phyloP scores from a whole-genome alignment of 345 rosid species.

The Zanthoxylum bungeanum region DNA sequence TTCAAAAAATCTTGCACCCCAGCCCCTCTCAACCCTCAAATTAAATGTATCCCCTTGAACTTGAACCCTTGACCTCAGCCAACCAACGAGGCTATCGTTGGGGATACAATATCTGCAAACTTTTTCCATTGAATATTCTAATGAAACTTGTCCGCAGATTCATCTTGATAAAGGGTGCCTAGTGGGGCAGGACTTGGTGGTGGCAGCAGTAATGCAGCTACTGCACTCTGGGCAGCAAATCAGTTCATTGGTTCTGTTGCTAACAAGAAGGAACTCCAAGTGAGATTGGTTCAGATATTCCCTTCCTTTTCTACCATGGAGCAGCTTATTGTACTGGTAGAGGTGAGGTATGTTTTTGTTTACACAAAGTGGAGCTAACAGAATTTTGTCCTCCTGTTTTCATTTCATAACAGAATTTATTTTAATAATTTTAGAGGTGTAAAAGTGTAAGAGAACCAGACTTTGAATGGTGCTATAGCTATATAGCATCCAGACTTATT shows the following conservation, averaged over 20 bases:
- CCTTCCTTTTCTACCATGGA: constrained; percentile 93
- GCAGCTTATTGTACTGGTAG: constrained; percentile 96
- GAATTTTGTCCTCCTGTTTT: not conserved
- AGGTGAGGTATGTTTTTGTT: constrained; percentile 74
- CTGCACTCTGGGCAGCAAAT: constrained; percentile 99
- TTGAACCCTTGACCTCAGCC: too few species aligned
- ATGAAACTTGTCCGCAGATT: constrained; percentile 43
- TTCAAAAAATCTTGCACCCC: too few species aligned
- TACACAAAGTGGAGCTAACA: not conserved
- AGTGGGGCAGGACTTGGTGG: constrained; percentile 98
- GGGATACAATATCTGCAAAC: too few species aligned
- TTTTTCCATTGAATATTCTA: not conserved
- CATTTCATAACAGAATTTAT: too few species aligned
- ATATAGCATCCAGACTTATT: too few species aligned
- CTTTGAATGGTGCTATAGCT: too few species aligned
- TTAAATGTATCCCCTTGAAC: too few species aligned
- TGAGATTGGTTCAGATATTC: constrained; percentile 96
- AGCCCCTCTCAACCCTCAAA: too few species aligned
- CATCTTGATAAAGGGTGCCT: constrained; percentile 91
- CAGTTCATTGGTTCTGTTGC: constrained; percentile 71
- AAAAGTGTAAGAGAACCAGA: too few species aligned
- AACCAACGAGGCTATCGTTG: too few species aligned
- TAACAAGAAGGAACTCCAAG: constrained; percentile 81
- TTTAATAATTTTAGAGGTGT: too few species aligned
- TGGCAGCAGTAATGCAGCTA: constrained; percentile 98